phyloP scores from a whole-genome alignment of 164 flowering plant species.

The Berberis thunbergii region DNA sequence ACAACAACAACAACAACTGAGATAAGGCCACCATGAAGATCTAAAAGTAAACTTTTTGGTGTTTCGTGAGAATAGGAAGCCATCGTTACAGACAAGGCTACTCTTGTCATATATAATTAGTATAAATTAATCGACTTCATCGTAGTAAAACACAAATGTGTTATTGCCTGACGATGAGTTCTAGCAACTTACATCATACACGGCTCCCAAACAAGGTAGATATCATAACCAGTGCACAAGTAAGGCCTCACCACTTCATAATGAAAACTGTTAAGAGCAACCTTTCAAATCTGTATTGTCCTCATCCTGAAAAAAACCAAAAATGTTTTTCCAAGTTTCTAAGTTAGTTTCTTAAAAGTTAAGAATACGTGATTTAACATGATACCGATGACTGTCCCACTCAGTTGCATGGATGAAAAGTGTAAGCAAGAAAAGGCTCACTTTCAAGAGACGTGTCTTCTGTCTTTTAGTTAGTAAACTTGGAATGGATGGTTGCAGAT shows the following conservation, averaged over 20 bases:
- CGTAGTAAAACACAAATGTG: too few species aligned
- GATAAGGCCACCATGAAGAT: too few species aligned
- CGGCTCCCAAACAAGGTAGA: constrained; percentile 91
- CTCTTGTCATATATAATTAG: too few species aligned
- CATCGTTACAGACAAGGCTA: too few species aligned
- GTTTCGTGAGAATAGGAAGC: too few species aligned
- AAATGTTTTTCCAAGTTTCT: background rate
- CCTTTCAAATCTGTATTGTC: constrained; percentile 15
- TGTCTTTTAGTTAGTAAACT: constrained; percentile 48
- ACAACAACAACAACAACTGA: too few species aligned
- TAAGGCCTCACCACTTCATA: constrained; percentile 52
- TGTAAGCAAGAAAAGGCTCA: constrained; percentile 6
- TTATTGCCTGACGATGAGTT: background rate
- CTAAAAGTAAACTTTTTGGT: too few species aligned
- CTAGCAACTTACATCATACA: constrained; percentile 60
- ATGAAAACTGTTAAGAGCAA: constrained; percentile 14
- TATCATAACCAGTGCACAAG: constrained; percentile 86
- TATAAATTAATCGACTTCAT: too few species aligned
- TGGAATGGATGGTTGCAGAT: constrained; percentile 11
- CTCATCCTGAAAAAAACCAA: constrained; percentile 23
- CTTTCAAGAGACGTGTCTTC: constrained; percentile 29
- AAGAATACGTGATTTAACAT: background rate
- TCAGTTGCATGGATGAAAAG: background rate
- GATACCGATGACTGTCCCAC: background rate
- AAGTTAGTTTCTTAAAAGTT: background rate